Evolutionary conservation across 2,329 filamentous ascomycete genomes (phyloP), one percentile per base, ranked within the genome.

Genomic region (Hymenoscyphus repandus): DNA sequence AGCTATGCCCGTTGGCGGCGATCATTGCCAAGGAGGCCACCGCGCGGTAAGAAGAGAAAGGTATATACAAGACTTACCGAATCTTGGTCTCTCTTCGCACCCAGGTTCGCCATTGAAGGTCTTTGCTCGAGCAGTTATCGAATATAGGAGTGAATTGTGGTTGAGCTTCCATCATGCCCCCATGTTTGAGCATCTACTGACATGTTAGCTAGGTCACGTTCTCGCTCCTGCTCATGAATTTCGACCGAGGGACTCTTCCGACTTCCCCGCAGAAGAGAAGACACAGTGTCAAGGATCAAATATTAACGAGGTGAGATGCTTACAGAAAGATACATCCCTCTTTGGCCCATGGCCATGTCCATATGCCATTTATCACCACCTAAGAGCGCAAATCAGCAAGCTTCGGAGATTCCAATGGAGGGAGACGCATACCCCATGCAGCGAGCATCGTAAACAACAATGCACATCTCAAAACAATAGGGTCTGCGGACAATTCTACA

Each of bases 281-380:
- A n/a, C n/a, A n/a, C n/a, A n/a, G n/a, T n/a, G n/a, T n/a, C n/a
- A n/a, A n/a, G 22, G 11, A 12, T 22, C 17, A 47, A 11, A 11
- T 12, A 17, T 22, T n/a, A 22, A 18, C 36, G 5, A 45, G 13
- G 36, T 30, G 27, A 12, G 33, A 27, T 30, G 62, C 74, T 70
- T 60, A 79, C 76, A 52, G 83, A 77, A 53, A 86, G 76, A 64
- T 88, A 88, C 82, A 87, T 87, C 51, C 82, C 82, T 43, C 83
- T 76, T 66, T 87, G 85, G 30, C 84, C 83, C 82, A 87, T 86
- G 38, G 83, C 79, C 57, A 87, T 86, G 61, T 88, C 83, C 83
- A 87, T 88, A 57, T 86, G 80, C 83, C 84, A 87, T 68, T 87
- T 87, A 66, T 88, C 84, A 41, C 85, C 85, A 11, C 40, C 46